A percentile compares a stretch with the other conserved stretches of the same genome.
Evolutionary conservation across 768 basidiomycete genomes (phyloP).

Genomic region (Xerocomellus dryophilus): DNA sequence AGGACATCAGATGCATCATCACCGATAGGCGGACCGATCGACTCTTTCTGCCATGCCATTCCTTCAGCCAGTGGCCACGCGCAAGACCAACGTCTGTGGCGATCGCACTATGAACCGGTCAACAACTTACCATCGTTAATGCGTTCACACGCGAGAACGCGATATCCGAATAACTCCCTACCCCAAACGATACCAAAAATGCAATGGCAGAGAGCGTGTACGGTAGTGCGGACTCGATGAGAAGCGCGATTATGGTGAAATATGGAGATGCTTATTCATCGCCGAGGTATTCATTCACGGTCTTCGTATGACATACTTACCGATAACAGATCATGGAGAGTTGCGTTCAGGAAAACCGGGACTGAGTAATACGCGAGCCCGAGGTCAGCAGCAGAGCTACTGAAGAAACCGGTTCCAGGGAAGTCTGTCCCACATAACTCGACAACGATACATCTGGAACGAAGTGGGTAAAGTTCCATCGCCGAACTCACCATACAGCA

Average conservation of each 20-base stretch:
- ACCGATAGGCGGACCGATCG: too few species aligned
- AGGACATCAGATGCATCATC: too few species aligned
- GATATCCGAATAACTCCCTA: not conserved
- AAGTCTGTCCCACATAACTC: slow-evolving; percentile 29
- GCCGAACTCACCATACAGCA: not conserved
- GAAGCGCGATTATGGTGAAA: not conserved
- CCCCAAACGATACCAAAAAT: slow-evolving; percentile 1
- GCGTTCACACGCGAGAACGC: not conserved
- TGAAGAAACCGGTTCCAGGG: too few species aligned
- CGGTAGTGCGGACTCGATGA: slow-evolving; percentile 15
- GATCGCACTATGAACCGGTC: too few species aligned
- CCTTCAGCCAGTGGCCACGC: too few species aligned
- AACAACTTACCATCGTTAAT: slow-evolving; percentile 3
- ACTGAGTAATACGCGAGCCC: slow-evolving; percentile 1
- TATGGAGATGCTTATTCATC: slow-evolving; percentile 3
- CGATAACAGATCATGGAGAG: slow-evolving; percentile 7
- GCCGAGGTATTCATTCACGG: not conserved
- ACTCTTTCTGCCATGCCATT: too few species aligned
- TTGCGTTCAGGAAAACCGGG: slow-evolving; percentile 1
- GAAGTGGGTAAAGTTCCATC: not conserved
- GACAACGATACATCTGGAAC: slow-evolving; percentile 37
- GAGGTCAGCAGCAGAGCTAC: not conserved
- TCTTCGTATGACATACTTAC: not conserved
- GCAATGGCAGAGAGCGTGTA: slow-evolving; percentile 5
- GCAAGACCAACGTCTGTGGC: too few species aligned